phyloP scores from a whole-genome alignment of 2,329 filamentous ascomycete genomes.

The Epichloe gansuensis region DNA sequence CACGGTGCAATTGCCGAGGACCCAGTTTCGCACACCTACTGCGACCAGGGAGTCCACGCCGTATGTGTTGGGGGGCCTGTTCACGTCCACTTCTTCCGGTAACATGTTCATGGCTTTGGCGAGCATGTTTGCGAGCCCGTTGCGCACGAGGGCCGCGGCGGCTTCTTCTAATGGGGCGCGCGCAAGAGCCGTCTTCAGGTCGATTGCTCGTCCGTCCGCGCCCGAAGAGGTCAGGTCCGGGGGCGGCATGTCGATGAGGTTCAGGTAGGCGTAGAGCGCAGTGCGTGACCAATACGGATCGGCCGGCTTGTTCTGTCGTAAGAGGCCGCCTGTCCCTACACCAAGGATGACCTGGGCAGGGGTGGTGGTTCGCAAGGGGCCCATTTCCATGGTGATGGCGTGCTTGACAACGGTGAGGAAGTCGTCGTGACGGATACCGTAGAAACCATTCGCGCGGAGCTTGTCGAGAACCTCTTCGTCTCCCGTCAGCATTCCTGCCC shows the following conservation, averaged over 20 bases:
- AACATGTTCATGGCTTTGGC: constrained; percentile 32
- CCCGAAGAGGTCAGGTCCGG: constrained; percentile 13
- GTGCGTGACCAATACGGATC: constrained; percentile 43
- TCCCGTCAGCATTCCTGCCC: constrained; percentile 40
- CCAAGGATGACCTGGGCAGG: constrained; percentile 39
- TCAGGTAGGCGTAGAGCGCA: constrained; percentile 35
- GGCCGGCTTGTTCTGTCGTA: constrained; percentile 35
- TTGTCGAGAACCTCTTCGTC: constrained; percentile 33
- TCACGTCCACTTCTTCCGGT: constrained; percentile 30
- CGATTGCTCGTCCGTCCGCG: constrained; percentile 8
- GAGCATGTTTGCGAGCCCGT: constrained; percentile 27
- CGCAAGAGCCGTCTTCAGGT: constrained; percentile 22
- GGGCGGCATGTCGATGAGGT: constrained; percentile 31
- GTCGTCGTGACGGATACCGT: constrained; percentile 38
- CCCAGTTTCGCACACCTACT: constrained; percentile 39
- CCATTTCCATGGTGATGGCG: constrained; percentile 28
- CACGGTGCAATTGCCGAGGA: constrained; percentile 29
- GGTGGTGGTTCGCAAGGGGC: constrained; percentile 13
- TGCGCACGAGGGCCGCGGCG: constrained; percentile 22
- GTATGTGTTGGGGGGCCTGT: constrained; percentile 29
- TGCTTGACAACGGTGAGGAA: constrained; percentile 34
- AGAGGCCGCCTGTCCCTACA: constrained; percentile 40
- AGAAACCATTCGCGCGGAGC: constrained; percentile 39
- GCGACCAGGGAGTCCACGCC: constrained; percentile 41
- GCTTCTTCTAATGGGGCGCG: constrained; percentile 15